Evolutionary conservation across 2,329 filamentous ascomycete species (phyloP), one percentile per base, ranked within the genome.

Genomic region (Pseudogymnoascus destructans): DNA sequence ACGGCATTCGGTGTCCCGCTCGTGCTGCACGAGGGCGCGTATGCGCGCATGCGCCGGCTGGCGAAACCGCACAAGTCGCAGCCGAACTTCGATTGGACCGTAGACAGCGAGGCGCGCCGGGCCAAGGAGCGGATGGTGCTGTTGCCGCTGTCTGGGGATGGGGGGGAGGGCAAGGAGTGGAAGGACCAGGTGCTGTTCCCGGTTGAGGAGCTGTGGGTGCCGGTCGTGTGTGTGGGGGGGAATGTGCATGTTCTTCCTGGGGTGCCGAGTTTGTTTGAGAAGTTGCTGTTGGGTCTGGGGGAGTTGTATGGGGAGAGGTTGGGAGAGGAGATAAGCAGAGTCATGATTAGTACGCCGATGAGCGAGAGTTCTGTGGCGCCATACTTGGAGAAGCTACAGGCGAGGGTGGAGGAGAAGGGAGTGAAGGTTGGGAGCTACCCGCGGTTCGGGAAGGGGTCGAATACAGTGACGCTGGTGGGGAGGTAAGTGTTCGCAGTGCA

Each of bases 401-500:
- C 75, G 25, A 81, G 81, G 70, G 86, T 91, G 19, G 85, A 83
- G 69, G 74, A 82, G 0, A 82, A 80, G 66, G 90, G 89, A 2
- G 79, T 97, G 66, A 97, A 97, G 74, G 89, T 97, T 13, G 93
- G 93, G 52, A 95, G 89, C 71, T 97, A 98, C 72, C 93, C 93
- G 33, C 78, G 89, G 58, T 96, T 91, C 90, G 89, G 87, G 4
- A 92, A 89, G 77, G 82, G 82, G 66, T 78, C 78, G 62, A 97
- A 97, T 71, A 93, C 90, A 0, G 89, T 97, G 54, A 96, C 92
- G 9, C 75, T 98, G 57, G 91, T 96, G 17, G 81, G 82, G 64
- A 75, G 73, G 76, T 80, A 67, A 65, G 72, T 68, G 23, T 6
- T 33, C n/a, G 9, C 10, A 58, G 35, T 15, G 19, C 35, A 8